These are phyloP conservation scores for Sedum album DNA, from an alignment of 164 flowering plant genomes.

Conservation along the genomic window DNA sequence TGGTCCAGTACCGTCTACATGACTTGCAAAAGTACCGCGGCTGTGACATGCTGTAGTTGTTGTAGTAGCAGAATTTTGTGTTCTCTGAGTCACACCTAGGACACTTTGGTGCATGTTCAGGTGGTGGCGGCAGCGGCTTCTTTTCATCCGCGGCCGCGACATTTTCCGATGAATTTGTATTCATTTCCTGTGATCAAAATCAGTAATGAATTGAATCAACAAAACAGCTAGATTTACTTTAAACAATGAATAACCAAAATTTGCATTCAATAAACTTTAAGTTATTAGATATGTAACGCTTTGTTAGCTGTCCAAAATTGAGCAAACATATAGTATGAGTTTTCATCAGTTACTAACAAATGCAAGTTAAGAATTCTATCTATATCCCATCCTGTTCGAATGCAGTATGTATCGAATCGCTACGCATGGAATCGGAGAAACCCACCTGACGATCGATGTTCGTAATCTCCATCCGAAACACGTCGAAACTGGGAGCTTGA, in stretches of 20 bases:
- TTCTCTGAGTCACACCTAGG: slow-evolving; percentile 92
- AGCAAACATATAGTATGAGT: neutral
- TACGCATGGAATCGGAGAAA: neutral
- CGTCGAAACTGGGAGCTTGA: no score
- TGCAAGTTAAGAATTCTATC: neutral
- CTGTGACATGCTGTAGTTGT: slow-evolving; percentile 91
- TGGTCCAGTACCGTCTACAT: slow-evolving; percentile 93
- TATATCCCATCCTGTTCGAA: neutral
- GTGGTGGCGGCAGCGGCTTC: slow-evolving; percentile 55
- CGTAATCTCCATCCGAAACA: neutral
- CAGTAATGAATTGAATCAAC: neutral
- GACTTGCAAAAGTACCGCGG: slow-evolving; percentile 93
- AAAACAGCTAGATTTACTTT: no score
- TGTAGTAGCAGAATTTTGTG: slow-evolving; percentile 97
- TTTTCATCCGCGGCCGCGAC: slow-evolving; percentile 14
- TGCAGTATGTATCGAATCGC: neutral
- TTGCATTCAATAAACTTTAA: neutral
- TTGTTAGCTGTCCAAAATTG: neutral
- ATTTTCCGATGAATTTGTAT: slow-evolving; percentile 12
- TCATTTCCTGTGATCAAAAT: slow-evolving; percentile 39
- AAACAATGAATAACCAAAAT: neutral
- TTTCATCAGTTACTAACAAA: neutral
- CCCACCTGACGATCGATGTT: neutral
- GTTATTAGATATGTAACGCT: neutral
- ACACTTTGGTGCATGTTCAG: slow-evolving; percentile 69